These are phyloP conservation scores for Termitomyces sp. DNA, from an alignment of 768 basidiomycete species.

Conservation along the genomic window DNA sequence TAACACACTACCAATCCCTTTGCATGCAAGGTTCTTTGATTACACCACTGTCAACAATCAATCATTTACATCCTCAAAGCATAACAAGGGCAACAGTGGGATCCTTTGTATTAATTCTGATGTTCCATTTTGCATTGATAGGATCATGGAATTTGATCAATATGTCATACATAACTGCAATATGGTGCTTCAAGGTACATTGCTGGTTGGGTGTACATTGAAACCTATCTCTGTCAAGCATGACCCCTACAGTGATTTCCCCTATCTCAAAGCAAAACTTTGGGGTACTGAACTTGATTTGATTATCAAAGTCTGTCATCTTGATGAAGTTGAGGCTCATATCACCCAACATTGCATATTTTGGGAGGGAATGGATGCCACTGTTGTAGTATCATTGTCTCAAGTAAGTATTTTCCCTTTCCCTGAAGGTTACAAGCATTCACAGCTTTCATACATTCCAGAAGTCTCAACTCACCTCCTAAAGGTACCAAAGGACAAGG, in stretches of 20 bases:
- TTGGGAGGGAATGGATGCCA: too few relatives aligned
- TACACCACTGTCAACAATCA: not conserved
- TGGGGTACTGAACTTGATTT: too few relatives aligned
- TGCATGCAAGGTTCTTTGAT: not conserved
- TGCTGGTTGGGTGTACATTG: not conserved
- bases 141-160: not conserved
- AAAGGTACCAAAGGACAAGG: too few relatives aligned
- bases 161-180: not conserved
- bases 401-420: too few relatives aligned
- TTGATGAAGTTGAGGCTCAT: too few relatives aligned
- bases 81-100: not conserved
- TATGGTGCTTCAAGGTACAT: not conserved
- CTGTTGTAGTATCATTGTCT: too few relatives aligned
- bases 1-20: not conserved
- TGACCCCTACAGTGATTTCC: not conserved
- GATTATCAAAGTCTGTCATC: too few relatives aligned
- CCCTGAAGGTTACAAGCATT: too few relatives aligned
- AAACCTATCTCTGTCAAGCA: not conserved
- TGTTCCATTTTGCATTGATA: not conserved
- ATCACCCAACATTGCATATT: too few relatives aligned
- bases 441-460: too few relatives aligned
- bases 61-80: not conserved
- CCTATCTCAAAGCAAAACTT: too few relatives aligned
- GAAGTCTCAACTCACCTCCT: too few relatives aligned
- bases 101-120: not conserved